Evolutionary conservation across 192 early-diverging fungal species (phyloP), one percentile per base, ranked within the genome.

Genomic region (Chytriomyces confervae): DNA sequence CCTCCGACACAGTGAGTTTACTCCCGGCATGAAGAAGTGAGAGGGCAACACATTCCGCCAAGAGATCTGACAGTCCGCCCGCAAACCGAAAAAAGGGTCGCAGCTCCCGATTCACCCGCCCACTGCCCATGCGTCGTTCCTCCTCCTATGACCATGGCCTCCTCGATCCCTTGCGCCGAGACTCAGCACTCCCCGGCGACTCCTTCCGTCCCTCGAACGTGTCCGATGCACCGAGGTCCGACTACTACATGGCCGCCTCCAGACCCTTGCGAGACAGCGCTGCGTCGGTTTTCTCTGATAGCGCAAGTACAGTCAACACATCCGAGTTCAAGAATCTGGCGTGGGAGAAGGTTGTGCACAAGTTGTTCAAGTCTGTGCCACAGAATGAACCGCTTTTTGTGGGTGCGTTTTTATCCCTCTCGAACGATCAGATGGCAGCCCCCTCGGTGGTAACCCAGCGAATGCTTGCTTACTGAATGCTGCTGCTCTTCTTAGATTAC

Each of bases 291-390:
- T 27, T 27, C 24, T 27, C 24, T 0, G 24, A 27, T 27, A 16
- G 11, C n/a, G 51, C n/a, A n/a, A 57, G 11, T n/a, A 57, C 51
- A 57, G 51, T 16, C 11, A 57, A 57, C n/a, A 57, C 51, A 16
- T 16, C 10, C 51, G 70, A 60, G 45, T 72, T 72, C 51, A 50
- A 60, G 48, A 72, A 72, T 36, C 9, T 24, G n/a, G 51, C 64
- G 8, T 77, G 69, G 77, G 69, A 79, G 62, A 71, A 72, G 23
- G 60, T 72, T 6, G 18, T 79, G 68, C 53, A 50, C 36, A 72
- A 73, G 53, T 16, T 79, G 60, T 79, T 79, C 62, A 71, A 79
- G 49, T 36, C 57, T 13, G 60, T 79, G 36, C 69, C 69, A 6
- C 43, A 6, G 7, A 49, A 71, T 62, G 77, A 79, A 51, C 69